Base-by-base conservation (phyloP, 495 filamentous ascomycete genomes). In the Rhizodiscina lignyota region DNA sequence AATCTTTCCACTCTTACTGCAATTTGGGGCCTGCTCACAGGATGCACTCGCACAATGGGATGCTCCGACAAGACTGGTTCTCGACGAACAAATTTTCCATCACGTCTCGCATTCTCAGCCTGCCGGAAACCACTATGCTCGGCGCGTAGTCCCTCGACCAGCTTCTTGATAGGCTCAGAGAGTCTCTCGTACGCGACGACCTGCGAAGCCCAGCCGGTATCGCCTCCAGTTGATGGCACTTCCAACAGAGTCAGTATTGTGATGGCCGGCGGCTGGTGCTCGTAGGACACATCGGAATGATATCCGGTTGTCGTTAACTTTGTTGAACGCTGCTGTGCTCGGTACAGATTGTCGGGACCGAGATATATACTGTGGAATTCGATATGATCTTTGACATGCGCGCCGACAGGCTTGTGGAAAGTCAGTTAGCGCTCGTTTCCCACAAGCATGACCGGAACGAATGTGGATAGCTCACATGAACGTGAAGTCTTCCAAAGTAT, bases 201-300 rank as follows among this genome's bases (percentile, higher is more conserved):
- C 19, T 42, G 39, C 2, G 28, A 34, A 2, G 26, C 31, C 34
- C 33, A 45, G 11, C 34, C 39, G 10, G 43, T 45, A 19, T 45
- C 43, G 20, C 43, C 43, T 13, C 43, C 43, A 1, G 39, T 39
- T 20, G 34, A 34, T 4, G 43, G 43, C 10, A 41, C 43, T 23
- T 41, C 21, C 4, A 45, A 11, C 11, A 42, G 18, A 12, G 33
- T 37, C 33, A 45, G 35, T 15, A 45, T 26, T n/a, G 43, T 45
- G 29, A 39, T 45, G 17, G 21, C 43, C 1, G 43, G 43, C 1
- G 43, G 26, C 30, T 45, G 43, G 21, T 45, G 34, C 21, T 45
- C 43, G 18, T 45, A 45, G 0, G 43, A 42, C 15, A 45, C 43
- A 18, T 45, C 43, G 18, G 43, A 42, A 34, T 45, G 43, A 19